Conservation (phyloP, 441 rosid genomes). For the Gossypium davidsonii region DNA sequence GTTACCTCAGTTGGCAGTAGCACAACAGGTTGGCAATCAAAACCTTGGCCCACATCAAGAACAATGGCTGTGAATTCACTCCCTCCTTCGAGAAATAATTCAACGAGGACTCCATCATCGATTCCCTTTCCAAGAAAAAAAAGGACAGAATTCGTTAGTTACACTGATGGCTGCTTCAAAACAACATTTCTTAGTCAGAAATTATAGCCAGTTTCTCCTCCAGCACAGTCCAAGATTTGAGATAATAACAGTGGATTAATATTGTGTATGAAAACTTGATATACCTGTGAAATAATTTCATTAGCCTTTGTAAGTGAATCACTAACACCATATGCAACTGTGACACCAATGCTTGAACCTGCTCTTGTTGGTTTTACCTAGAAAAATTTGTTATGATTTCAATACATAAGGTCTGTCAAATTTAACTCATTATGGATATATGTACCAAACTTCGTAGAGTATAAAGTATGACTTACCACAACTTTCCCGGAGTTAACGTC, state of each 20-base stretch:
- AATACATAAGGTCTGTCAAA: constrained; percentile 13
- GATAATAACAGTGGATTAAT: background rate
- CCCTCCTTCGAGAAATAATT: constrained; percentile 78
- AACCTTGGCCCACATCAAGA: constrained; percentile 81
- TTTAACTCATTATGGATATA: constrained; percentile 2
- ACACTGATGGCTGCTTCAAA: constrained; percentile 9
- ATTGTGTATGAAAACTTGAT: constrained; percentile 3
- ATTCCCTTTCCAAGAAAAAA: constrained; percentile 57
- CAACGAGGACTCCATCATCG: constrained; percentile 69
- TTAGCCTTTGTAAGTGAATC: constrained; percentile 74
- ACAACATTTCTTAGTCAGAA: background rate
- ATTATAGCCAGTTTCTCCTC: constrained; percentile 1
- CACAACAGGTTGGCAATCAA: constrained; percentile 66
- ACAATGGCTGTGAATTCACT: constrained; percentile 89
- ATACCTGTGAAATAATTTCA: constrained; percentile 67
- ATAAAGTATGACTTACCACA: constrained; percentile 54
- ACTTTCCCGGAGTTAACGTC: constrained; percentile 70
- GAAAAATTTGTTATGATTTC: constrained; percentile 12
- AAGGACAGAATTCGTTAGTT: constrained; percentile 6
- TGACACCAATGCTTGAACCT: constrained; percentile 95
- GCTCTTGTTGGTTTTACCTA: constrained; percentile 93
- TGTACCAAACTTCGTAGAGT: constrained; percentile 9
- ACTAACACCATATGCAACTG: constrained; percentile 77
- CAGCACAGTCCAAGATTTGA: constrained; percentile 1
- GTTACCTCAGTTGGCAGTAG: constrained; percentile 89